Evolutionary conservation across 2,329 filamentous ascomycete genomes (phyloP).

Genomic region (Trichophyton verrucosum): DNA sequence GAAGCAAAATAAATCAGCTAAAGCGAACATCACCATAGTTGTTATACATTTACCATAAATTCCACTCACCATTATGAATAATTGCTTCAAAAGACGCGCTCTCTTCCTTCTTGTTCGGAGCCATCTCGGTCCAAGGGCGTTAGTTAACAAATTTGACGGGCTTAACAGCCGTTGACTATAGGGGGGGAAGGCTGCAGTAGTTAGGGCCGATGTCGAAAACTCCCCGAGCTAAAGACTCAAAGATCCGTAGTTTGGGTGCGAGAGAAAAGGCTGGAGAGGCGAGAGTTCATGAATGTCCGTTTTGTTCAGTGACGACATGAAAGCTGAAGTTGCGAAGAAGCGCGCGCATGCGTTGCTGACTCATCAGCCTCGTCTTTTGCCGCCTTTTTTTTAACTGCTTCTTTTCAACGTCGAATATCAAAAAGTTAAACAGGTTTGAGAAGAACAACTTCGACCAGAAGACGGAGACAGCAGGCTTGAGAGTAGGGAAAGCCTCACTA

Average conservation of each 20-base stretch:
- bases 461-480: not conserved
- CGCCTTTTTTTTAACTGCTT: not conserved
- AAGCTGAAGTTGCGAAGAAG: not conserved
- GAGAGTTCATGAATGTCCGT: not conserved
- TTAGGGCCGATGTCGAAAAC: not conserved
- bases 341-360: not conserved
- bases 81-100: constrained; percentile 39
- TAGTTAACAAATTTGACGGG: too few species aligned
- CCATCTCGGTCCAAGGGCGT: constrained; percentile 2
- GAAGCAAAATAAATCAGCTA: not conserved
- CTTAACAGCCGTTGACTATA: not conserved
- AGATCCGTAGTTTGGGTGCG: not conserved
- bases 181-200: not conserved
- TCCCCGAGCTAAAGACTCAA: not conserved
- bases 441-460: not conserved
- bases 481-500: not conserved
- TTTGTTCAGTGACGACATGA: not conserved
- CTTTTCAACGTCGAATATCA: not conserved
- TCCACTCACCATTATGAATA: constrained; percentile 37
- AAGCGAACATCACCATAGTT: constrained; percentile 6
- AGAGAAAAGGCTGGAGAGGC: not conserved
- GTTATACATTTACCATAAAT: constrained; percentile 5
- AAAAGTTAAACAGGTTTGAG: not conserved
- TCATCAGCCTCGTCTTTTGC: not conserved
- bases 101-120: constrained; percentile 23